phyloP scores from a whole-genome alignment of 2,329 filamentous ascomycete genomes.

The Pseudogymnoascus sp. region DNA sequence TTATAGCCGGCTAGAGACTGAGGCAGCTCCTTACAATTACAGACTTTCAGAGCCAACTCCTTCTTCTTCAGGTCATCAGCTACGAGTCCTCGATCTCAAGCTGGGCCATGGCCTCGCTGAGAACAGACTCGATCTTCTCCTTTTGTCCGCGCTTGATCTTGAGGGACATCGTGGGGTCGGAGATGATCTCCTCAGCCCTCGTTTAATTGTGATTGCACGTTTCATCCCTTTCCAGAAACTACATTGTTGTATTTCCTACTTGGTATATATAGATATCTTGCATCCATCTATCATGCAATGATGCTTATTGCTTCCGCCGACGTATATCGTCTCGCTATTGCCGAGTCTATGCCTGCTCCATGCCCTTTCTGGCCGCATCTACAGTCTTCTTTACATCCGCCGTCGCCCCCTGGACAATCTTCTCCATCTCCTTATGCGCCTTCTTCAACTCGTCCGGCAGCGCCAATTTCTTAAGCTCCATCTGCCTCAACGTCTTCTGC shows the following conservation, averaged over 20 bases:
- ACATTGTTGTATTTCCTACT: neutral
- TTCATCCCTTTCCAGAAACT: too few relatives aligned
- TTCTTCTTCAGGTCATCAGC: constrained; percentile 99
- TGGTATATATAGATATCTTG: neutral
- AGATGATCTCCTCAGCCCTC: constrained; percentile 97
- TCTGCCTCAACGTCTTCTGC: constrained; percentile 30
- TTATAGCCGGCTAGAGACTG: too few relatives aligned
- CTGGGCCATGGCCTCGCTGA: constrained; percentile 95
- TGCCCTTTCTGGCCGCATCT: constrained; percentile 29
- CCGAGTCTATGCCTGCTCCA: constrained; percentile 24
- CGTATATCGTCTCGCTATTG: neutral
- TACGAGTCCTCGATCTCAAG: constrained; percentile 76
- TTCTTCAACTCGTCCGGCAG: constrained; percentile 32
- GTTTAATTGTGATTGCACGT: too few relatives aligned
- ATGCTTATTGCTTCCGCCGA: neutral
- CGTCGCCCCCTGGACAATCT: constrained; percentile 28
- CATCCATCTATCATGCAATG: neutral
- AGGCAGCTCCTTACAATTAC: too few relatives aligned
- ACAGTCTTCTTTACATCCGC: constrained; percentile 30
- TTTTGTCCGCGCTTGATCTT: constrained; percentile 99
- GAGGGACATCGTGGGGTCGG: constrained; percentile 87
- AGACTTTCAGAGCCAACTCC: constrained; percentile 82
- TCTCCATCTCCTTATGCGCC: constrained; percentile 32
- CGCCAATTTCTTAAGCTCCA: constrained; percentile 28
- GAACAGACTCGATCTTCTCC: constrained; percentile 97